Base-by-base conservation (phyloP, 2,329 filamentous ascomycete species). In the Phaeosphaeriaceae sp. region DNA sequence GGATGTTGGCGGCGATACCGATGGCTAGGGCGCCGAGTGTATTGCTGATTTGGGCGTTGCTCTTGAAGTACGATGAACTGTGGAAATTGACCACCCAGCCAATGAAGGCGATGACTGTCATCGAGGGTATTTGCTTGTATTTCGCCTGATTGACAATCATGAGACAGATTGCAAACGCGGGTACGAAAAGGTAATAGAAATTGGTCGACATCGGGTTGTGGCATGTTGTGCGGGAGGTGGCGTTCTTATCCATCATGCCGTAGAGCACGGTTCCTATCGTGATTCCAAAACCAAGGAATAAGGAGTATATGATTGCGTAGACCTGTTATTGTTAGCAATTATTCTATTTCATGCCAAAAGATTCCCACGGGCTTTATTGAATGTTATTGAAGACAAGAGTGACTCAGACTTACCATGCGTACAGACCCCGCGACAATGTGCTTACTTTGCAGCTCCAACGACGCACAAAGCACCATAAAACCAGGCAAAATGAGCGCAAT, bases 141-240 rank as follows among this genome's bases (percentile, higher is more conserved):
- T 91, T 90, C 50, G 88, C 88, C 59, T 93, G 89, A 72, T 92
- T 92, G 70, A 93, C 87, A 63, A 92, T 52, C 56, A 88, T 87
- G 32, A 93, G 80, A 62, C 87, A 90, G 21, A 90, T 66, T 7
- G 89, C 85, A 70, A 92, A 95, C 6, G 82, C 70, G 0, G 88
- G 83, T 0, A 93, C 90, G 64, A 91, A 92, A 23, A 87, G 76
- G 74, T 92, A 91, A 48, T 81, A 82, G 54, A 80, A 83, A 28
- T 78, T 74, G 6, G 80, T 78, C 2, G 73, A 72, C 47, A 86
- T 78, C 0, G 79, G 71, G 20, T 79, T 72, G 7, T 48, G 49
- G 61, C 78, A 81, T 3, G 59, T 66, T 0, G 76, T 79, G 2
- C 67, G 62, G 0, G 76, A 78, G 2, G 74, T 77, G 9, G 79